phyloP scores from a whole-genome alignment of 768 basidiomycete genomes.

The Lentinus brumalis region DNA sequence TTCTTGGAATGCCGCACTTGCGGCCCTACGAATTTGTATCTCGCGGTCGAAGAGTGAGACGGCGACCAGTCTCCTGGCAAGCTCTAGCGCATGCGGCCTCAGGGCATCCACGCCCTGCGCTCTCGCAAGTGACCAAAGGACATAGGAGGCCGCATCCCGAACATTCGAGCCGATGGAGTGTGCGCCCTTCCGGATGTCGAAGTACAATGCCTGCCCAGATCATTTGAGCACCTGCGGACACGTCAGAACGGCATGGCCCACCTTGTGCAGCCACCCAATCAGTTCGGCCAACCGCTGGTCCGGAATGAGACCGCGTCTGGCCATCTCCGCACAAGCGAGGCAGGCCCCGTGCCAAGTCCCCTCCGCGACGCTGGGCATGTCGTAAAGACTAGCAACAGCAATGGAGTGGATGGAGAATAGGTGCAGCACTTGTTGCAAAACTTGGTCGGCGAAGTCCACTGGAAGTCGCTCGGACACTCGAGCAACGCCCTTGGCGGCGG shows the following conservation, averaged over 20 bases:
- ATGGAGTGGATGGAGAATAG: conserved; percentile 79
- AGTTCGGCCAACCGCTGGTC: conserved; percentile 59
- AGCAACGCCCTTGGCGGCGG: conserved; percentile 89
- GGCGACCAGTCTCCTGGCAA: conserved; percentile 74
- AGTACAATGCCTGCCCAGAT: conserved; percentile 72
- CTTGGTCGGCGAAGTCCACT: conserved; percentile 69
- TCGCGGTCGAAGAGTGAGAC: conserved; percentile 92
- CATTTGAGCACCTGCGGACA: no score
- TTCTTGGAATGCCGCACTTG: conserved; percentile 98
- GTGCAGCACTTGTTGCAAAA: conserved; percentile 76
- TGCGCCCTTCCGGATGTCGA: conserved; percentile 88
- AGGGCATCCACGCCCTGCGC: conserved; percentile 63
- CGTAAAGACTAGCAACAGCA: conserved; percentile 63
- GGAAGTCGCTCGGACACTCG: conserved; percentile 84
- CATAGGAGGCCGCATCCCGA: conserved; percentile 93
- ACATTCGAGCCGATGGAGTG: conserved; percentile 95
- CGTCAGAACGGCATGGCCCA: conserved; percentile 26
- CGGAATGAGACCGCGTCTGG: conserved; percentile 74
- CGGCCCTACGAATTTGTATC: conserved; percentile 90
- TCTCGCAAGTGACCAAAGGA: conserved; percentile 92
- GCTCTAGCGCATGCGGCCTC: conserved; percentile 56
- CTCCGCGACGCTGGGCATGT: conserved; percentile 78
- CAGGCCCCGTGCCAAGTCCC: conserved; percentile 94
- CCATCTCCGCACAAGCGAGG: conserved; percentile 90
- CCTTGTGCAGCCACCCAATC: conserved; percentile 83